phyloP scores from a whole-genome alignment of 2,329 filamentous ascomycete species.

The Fusarium floridanum region DNA sequence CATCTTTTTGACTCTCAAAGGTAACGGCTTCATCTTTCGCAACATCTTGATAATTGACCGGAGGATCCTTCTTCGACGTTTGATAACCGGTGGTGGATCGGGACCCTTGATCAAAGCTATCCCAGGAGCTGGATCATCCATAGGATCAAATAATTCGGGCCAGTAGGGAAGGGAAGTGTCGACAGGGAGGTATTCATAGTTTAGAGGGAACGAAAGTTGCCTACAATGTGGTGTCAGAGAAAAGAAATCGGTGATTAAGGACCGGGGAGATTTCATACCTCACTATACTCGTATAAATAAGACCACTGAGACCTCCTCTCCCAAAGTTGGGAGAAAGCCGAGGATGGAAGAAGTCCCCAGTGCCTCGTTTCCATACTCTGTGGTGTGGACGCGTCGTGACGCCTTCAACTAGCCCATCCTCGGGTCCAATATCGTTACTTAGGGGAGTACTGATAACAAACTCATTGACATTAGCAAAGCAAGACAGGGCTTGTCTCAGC shows the following conservation, averaged over 20 bases:
- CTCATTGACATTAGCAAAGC: neutral
- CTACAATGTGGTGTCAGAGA: neutral
- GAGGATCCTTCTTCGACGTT: neutral
- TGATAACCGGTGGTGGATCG: neutral
- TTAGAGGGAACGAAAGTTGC: neutral
- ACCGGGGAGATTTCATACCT: neutral
- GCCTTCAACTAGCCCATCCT: neutral
- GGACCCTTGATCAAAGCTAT: neutral
- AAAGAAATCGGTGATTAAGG: neutral
- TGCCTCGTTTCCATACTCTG: slow-evolving; percentile 6
- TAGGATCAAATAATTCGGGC: neutral
- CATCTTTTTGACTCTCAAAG: neutral
- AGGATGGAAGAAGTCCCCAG: slow-evolving; percentile 4
- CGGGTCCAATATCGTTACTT: neutral
- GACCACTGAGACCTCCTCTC: neutral
- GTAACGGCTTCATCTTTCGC: neutral
- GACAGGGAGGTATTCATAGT: neutral
- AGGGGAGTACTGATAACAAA: slow-evolving; percentile 5
- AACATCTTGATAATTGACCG: neutral
- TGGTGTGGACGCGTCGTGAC: neutral
- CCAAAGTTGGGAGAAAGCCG: neutral
- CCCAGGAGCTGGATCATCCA: neutral
- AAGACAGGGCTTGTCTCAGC: neutral
- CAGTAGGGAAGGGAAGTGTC: neutral
- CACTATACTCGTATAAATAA: neutral